phyloP scores from a whole-genome alignment of 2,329 filamentous ascomycete genomes.

The Bipolaris zeicola region DNA sequence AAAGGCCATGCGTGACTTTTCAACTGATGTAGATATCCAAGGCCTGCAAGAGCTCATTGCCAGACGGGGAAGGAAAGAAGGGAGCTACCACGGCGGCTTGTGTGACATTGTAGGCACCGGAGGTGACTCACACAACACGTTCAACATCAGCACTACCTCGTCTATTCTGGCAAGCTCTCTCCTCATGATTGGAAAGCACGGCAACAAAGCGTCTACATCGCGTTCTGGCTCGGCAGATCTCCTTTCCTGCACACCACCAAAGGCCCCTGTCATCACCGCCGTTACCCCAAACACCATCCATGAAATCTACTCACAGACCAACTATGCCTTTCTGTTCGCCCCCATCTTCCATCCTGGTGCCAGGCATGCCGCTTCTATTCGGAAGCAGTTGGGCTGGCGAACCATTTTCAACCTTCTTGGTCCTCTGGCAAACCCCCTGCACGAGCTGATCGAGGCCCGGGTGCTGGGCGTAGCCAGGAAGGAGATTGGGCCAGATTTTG shows the following conservation, averaged over 20 bases:
- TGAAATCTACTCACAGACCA: conserved; percentile 75
- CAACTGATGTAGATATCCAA: conserved; percentile 70
- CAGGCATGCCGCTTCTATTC: conserved; percentile 83
- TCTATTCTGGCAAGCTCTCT: conserved; percentile 89
- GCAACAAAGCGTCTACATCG: conserved; percentile 92
- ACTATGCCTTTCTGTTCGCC: conserved; percentile 95
- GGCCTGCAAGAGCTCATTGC: conserved; percentile 67
- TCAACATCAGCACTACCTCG: conserved; percentile 95
- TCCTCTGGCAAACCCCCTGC: conserved; percentile 87
- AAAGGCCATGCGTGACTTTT: conserved; percentile 79
- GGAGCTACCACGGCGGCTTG: conserved; percentile 79
- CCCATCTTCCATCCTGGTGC: conserved; percentile 97
- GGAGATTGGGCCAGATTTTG: conserved; percentile 86
- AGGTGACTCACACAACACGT: conserved; percentile 94
- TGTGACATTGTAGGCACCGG: conserved; percentile 97
- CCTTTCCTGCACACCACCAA: conserved; percentile 74
- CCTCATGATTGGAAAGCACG: conserved; percentile 89
- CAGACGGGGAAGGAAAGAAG: conserved; percentile 66
- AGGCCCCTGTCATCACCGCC: conserved; percentile 73
- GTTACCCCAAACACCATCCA: conserved; percentile 74
- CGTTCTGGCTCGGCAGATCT: conserved; percentile 95
- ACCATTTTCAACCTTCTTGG: conserved; percentile 98
- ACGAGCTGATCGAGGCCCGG: conserved; percentile 78
- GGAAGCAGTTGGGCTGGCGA: conserved; percentile 86
- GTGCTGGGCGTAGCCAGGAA: conserved; percentile 91